Conservation (phyloP, 1,284 basidiomycete genomes). For the Austropuccinia psidii region DNA sequence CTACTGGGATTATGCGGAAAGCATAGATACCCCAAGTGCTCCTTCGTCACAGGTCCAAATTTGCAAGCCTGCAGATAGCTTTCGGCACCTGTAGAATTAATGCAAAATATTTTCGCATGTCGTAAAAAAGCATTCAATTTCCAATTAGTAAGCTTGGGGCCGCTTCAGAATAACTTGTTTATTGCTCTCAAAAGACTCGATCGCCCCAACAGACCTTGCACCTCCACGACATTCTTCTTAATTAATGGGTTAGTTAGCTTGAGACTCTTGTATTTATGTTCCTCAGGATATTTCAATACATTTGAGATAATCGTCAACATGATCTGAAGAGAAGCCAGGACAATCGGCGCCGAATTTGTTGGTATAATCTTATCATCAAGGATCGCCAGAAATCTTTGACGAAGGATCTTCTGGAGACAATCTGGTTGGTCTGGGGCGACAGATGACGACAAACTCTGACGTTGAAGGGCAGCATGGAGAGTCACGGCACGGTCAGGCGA, state of each 20-base stretch:
- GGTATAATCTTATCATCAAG: no score
- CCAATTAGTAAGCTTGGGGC: no score
- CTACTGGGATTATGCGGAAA: neutral
- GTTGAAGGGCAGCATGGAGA: no score
- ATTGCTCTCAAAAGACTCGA: no score
- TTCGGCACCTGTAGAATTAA: neutral
- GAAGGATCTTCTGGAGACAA: no score
- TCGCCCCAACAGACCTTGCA: neutral
- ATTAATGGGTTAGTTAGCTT: neutral
- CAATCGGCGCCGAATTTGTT: no score
- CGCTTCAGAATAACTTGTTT: no score
- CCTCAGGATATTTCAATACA: neutral
- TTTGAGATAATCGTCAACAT: neutral
- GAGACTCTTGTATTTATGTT: neutral
- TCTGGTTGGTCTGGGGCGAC: no score
- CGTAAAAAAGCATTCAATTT: no score
- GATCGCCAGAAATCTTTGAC: no score
- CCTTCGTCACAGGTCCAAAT: neutral
- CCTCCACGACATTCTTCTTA: neutral
- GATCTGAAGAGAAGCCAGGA: neutral
- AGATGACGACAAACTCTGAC: no score
- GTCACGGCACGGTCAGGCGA: no score
- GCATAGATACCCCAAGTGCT: neutral
- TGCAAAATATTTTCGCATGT: neutral
- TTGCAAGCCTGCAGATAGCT: neutral